Evolutionary conservation across 352 stramenopile genomes (phyloP), one percentile per base, ranked within the genome.

Genomic region (Globisporangium radiosum): DNA sequence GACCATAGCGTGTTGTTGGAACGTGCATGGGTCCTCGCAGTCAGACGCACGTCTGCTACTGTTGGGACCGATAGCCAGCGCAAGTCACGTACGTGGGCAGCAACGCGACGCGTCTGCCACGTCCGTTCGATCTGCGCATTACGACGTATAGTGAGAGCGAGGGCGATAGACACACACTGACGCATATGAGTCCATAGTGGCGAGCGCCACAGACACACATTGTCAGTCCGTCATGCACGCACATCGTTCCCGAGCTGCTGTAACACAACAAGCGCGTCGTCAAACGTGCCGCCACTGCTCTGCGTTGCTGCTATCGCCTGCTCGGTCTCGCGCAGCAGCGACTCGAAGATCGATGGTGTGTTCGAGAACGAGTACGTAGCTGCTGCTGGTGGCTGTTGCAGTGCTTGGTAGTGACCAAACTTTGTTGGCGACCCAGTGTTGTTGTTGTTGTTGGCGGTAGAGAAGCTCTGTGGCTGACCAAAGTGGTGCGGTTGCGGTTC

Each of bases 261-360:
- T 15, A 88, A 58, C 7, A 49, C 51, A 39, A 72, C 57, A 7
- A 88, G 58, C 7, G 80, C 63, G 14, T 78, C 72, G 40, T 81
- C 68, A 62, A 88, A 70, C 7, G 60, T 50, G 44, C 39, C 55
- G 14, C 59, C 62, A 7, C 60, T 69, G n/a, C 61, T 69, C 13
- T 58, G 65, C 25, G 58, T 53, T 1, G 57, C 67, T 13, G 69
- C 60, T 13, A 33, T 33, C 25, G 69, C 70, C 37, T 71, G 59
- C 9, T 64, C 59, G 14, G 14, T 53, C 48, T 85, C 70, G 10
- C 62, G 70, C 17, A 86, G 25, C 25, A 88, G 44, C 2, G 74
- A 69, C 59, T 86, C 78, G 38, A 87, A 88, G 8, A 82, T 64
- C 5, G 76, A 77, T 3, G 74, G 66, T 7, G 47, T 11, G n/a